Evolutionary conservation across 2,329 filamentous ascomycete species (phyloP), one percentile per base, ranked within the genome.

Genomic region (Fulvia fulva): DNA sequence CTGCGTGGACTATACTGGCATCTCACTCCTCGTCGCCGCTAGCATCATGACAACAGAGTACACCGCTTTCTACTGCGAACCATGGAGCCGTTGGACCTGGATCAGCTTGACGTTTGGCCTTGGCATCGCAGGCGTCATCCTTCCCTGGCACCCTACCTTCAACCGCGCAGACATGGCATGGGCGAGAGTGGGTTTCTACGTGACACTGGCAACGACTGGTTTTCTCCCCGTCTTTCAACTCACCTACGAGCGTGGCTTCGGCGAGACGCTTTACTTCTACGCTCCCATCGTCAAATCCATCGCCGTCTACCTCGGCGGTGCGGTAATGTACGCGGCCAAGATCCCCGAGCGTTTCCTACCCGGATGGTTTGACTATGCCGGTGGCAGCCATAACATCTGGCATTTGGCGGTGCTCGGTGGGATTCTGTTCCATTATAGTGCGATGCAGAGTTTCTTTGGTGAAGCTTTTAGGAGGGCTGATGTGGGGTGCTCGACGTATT

Each of bases 31-130:
- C 25, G 94, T 99, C 53, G 91, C 94, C 2, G 91, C 94, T 9
- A 96, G 90, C 57, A 99, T 99, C 77, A 91, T 97, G 83, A 97
- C 94, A 1, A 96, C 91, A 34, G 94, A 99, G 74, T 99, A 97
- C 78, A 97, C 94, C 0, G 94, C 93, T 23, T 99, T 99, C 75
- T 99, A 99, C 79, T 97, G 94, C 78, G 94, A 99, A 70, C 92
- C 94, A 2, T 69, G 89, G 49, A 92, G 89, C 66, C 88, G 92
- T 56, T 94, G 88, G 83, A 80, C 84, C 12, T 99, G 97, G 76
- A 94, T 99, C 79, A 75, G 82, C 44, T 79, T 89, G 51, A 97
- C 94, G 2, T 87, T 89, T 57, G 73, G 87, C 14, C 84, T 99
- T 25, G 94, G 94, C 50, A 77, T 95, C 57, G 89, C 87, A 41